Evolutionary conservation across 1,284 basidiomycete species (phyloP).

Genomic region (Boletus semigastroideus): DNA sequence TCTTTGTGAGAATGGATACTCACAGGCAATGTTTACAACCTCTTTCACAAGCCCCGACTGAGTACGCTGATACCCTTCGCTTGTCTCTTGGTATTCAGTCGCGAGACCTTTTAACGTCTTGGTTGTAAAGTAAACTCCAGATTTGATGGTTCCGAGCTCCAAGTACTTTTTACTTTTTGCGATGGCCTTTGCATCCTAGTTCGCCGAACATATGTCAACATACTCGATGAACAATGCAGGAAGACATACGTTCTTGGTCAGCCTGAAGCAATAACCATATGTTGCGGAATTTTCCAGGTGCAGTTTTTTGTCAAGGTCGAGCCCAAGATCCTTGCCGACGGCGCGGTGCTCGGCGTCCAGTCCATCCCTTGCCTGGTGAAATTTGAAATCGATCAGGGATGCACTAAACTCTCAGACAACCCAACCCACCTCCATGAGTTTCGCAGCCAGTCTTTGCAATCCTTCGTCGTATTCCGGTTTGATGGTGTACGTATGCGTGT

Average conservation of each 20-base stretch:
- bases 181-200: conserved; percentile 80
- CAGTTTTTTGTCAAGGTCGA: conserved; percentile 96
- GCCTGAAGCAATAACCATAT: conserved; percentile 92
- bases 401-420: not conserved
- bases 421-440: conserved; percentile 55
- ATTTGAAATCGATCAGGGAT: not conserved
- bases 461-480: conserved; percentile 88
- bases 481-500: conserved; percentile 87
- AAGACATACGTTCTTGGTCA: conserved; percentile 84
- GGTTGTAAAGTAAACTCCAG: conserved; percentile 93
- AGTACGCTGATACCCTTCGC: conserved; percentile 69
- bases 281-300: conserved; percentile 91
- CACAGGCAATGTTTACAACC: conserved; percentile 90
- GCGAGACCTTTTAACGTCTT: conserved; percentile 70
- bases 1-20: conserved; percentile 27
- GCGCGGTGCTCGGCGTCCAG: conserved; percentile 82
- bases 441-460: conserved; percentile 69
- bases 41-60: conserved; percentile 90
- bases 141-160: conserved; percentile 86
- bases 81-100: conserved; percentile 72
- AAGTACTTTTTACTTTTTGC: conserved; percentile 72
- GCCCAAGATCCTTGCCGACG: conserved; percentile 70
- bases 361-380: conserved; percentile 63
- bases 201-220: not conserved
- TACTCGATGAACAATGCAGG: not conserved